Base-by-base conservation (phyloP, 495 filamentous ascomycete species). In the Staphylotrichum tortipilum region DNA sequence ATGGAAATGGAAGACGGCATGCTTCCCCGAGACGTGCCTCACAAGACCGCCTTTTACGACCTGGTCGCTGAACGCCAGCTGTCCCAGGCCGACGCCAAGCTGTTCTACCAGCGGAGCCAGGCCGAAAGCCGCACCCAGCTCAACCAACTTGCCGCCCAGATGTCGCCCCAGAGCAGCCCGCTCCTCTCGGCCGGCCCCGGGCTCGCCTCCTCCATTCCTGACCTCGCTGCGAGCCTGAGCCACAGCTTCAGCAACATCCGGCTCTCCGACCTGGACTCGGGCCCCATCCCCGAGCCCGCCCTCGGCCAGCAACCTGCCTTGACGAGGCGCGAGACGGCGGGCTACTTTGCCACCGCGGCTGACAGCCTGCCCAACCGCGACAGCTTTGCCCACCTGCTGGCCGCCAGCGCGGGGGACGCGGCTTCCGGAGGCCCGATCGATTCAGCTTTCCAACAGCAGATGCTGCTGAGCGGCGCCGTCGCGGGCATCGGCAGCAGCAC, bases 31-130 rank as follows among this genome's bases (percentile, higher is more conserved):
- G 88, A 94, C 62, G 76, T 78, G 46, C 84, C 86, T 53, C 76
- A 81, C 51, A 87, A 80, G 67, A 94, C 88, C 3, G 82, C 88
- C 7, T 87, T 84, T 54, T 92, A 89, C 65, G 86, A 92, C 65
- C 82, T 85, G 61, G 80, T 86, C n/a, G 81, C 82, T 49, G 91
- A 98, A 64, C 92, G 90, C 59, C 85, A 87, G 53, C 81, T 91
- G 77, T 88, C 81, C 52, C 88, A 96, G 67, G 78, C 84, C 18
- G 91, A 98, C 59, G 87, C 91, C 30, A 96, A 92, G 64, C 75
- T 95, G 24, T 90, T 96, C 71, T 98, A 95, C 67, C 92, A 95
- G 61, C 78, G 88, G 50, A 89, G 88, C 66, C 86, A 89, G 66
- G 69, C 82, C 18, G 79, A 83, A 33, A 68, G 54, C 63, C 65